Evolutionary conservation across 495 filamentous ascomycete genomes (phyloP).

Genomic region (Hypoxylon lenormandii): DNA sequence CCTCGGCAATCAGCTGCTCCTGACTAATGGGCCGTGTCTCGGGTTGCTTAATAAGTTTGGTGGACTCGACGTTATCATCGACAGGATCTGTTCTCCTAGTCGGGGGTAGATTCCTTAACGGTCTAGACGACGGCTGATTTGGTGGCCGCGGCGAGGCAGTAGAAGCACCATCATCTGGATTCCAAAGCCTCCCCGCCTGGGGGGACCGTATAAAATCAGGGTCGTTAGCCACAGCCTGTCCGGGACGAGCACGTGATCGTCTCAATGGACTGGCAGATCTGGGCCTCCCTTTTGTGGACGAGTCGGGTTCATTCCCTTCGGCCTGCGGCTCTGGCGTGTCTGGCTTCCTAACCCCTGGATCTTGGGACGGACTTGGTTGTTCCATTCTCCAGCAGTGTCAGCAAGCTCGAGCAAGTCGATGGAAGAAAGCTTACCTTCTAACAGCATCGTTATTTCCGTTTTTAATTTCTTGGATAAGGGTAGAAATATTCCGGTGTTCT

Average conservation of each 20-base stretch:
- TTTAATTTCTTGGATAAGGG: constrained; percentile 42
- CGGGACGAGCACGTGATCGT: constrained; percentile 44
- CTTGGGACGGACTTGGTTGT: constrained; percentile 15
- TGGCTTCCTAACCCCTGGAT: constrained; percentile 15
- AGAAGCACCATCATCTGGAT: constrained; percentile 46
- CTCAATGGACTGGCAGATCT: constrained; percentile 40
- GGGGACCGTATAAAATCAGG: constrained; percentile 51
- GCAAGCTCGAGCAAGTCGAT: background rate
- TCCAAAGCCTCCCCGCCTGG: constrained; percentile 54
- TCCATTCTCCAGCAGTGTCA: constrained; percentile 22
- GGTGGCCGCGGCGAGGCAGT: constrained; percentile 36
- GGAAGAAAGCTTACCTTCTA: constrained; percentile 28
- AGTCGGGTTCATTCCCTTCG: constrained; percentile 24
- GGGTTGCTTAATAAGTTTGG: constrained; percentile 51
- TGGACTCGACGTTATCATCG: constrained; percentile 41
- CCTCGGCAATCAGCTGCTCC: constrained; percentile 72
- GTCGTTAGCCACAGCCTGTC: constrained; percentile 30
- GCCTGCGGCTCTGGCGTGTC: constrained; percentile 11
- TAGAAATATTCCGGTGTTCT: constrained; percentile 27
- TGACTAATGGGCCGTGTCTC: constrained; percentile 70
- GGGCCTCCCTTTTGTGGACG: constrained; percentile 19
- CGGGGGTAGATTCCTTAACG: constrained; percentile 13
- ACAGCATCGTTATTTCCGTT: constrained; percentile 14
- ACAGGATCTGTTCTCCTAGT: constrained; percentile 21
- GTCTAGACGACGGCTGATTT: constrained; percentile 13